Base-by-base conservation (phyloP, 805 yeast genomes). In the Grigorovia transvaalensis region DNA sequence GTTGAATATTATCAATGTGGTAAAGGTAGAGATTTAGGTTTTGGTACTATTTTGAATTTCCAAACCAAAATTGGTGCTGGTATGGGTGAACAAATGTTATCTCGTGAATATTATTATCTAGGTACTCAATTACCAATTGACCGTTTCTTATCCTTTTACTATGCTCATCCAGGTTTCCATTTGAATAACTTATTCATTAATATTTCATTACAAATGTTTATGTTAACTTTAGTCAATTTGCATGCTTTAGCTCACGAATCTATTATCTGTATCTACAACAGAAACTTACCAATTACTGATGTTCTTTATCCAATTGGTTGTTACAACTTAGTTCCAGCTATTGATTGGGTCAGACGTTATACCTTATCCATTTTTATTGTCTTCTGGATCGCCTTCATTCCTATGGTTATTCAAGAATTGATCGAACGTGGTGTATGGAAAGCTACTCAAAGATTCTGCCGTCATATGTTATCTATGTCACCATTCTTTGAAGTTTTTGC, bases 11-110 rank as follows among this genome's bases (percentile, higher is more conserved):
- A 81, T 71, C 95, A 85, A 72, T 85, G 95, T 79, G 95, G 95
- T 71, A 85, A 85, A 71, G 95, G 95, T 67, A 77, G 95, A 75
- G 95, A 85, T 77, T 75, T 85, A 62, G 95, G 95, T 65, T 85
- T 85, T 69, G 89, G 89, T 54, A 84, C 93, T 5, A 85, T 85
- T 71, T 75, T 85, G 75, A 85, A 85, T 70, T 85, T 85, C 77
- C 85, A 89, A 20, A 85, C 90, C 44, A 85, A 85, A 71, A 85
- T 85, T 77, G 95, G 95, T 70, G 90, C 93, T 59, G 95, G 95
- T 71, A 85, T 85, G 95, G 93, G 93, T 68, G 95, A 85, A 70
- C 95, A 85, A 68, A 83, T 85, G 82, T 72, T 85, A 54, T 84
- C 90, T 29, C 77, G 95, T 71, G 95, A 85, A 67, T 85, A 85